phyloP scores from a whole-genome alignment of 2,329 filamentous ascomycete species.

The Fusarium sp. region DNA sequence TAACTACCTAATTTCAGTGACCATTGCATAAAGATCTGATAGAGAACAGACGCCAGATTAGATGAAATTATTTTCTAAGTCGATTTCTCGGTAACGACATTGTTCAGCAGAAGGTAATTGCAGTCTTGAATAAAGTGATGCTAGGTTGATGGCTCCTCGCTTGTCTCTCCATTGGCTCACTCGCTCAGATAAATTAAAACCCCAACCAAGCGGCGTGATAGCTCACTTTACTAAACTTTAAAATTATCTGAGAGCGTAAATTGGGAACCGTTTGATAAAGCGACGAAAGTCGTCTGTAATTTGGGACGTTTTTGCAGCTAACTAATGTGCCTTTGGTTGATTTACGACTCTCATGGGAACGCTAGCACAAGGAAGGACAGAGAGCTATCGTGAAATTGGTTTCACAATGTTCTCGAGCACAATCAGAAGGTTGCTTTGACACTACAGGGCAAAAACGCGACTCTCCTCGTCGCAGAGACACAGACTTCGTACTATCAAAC shows the following conservation, averaged over 20 bases:
- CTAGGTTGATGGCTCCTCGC: not conserved
- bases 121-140: not conserved
- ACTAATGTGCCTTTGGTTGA: too few relatives aligned
- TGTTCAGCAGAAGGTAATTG: not conserved
- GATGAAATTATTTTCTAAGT: not conserved
- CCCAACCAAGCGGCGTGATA: not conserved
- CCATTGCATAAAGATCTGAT: not conserved
- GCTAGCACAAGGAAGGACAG: fast-evolving
- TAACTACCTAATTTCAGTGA: too few relatives aligned
- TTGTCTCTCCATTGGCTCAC: not conserved
- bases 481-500: not conserved
- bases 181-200: not conserved
- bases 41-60: not conserved
- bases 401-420: not conserved
- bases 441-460: not conserved
- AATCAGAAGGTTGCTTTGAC: not conserved
- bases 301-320: not conserved
- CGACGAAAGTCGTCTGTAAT: not conserved
- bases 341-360: fast-evolving
- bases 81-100: fast-evolving
- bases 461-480: not conserved
- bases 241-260: not conserved
- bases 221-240: not conserved
- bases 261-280: fast-evolving
- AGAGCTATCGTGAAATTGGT: not conserved